phyloP scores from a whole-genome alignment of 768 basidiomycete species.

The Pulveroboletus sp. region DNA sequence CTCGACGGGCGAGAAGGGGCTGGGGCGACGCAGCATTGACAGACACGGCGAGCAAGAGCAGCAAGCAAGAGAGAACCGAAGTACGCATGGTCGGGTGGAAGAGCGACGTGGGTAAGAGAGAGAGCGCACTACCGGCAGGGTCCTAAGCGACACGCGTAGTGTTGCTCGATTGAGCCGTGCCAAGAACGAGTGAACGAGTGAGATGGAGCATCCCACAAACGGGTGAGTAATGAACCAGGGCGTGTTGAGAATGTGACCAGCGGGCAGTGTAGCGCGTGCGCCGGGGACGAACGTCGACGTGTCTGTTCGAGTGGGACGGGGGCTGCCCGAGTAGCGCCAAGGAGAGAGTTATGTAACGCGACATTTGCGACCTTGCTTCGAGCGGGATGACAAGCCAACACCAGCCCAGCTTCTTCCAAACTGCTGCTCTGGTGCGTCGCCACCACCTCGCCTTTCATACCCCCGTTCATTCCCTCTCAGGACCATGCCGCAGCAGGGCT shows the following conservation, averaged over 20 bases:
- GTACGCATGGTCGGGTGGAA: conserved; percentile 12
- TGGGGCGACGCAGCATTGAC: conserved; percentile 1
- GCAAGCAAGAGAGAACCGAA: not conserved
- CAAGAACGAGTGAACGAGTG: not conserved
- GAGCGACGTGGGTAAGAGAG: not conserved
- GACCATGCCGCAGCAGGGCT: conserved; percentile 96
- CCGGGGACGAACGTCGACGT: too few species aligned
- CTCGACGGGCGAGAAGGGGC: conserved; percentile 1
- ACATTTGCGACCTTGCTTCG: conserved; percentile 1
- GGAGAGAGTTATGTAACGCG: conserved; percentile 13
- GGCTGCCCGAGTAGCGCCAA: too few species aligned
- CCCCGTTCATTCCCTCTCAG: conserved; percentile 36
- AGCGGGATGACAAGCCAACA: conserved; percentile 25
- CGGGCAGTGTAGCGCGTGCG: too few species aligned
- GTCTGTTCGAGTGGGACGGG: too few species aligned
- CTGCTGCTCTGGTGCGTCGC: conserved; percentile 30
- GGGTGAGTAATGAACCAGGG: not conserved
- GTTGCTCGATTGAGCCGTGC: not conserved
- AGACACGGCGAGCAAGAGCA: conserved; percentile 5
- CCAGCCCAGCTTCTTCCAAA: conserved; percentile 41
- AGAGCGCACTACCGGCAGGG: too few species aligned
- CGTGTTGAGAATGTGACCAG: conserved; percentile 1
- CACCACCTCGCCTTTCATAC: not conserved
- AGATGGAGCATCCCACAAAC: not conserved
- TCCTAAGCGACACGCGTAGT: not conserved